Percentiles rank a stretch among this genome's conserved stretches.
Evolutionary conservation across 23 red algal genomes (phyloP).

Genomic region (Cyanidioschyzon merolae): DNA sequence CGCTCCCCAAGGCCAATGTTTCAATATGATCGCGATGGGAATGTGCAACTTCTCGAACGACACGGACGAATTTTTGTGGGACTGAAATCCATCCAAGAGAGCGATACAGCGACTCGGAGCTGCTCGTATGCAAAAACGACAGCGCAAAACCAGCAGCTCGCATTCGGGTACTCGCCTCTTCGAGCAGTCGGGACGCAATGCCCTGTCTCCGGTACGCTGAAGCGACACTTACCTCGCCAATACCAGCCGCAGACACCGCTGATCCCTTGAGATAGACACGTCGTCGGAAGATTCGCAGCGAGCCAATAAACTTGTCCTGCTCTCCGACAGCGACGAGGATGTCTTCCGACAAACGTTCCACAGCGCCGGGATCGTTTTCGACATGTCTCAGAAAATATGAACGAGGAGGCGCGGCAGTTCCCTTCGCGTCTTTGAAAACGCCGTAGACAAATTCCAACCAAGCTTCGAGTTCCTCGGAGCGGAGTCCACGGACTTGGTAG

Average conservation of each 20-base stretch:
- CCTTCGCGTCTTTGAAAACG: not conserved
- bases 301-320: not conserved
- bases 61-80: not conserved
- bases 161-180: not conserved
- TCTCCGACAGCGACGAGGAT: not conserved
- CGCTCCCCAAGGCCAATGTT: not conserved
- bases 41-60: not conserved
- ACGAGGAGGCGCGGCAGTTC: not conserved
- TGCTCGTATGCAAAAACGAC: conserved; percentile 5
- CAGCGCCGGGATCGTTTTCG: not conserved
- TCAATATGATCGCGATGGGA: not conserved
- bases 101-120: not conserved
- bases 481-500: not conserved
- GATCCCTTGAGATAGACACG: not conserved
- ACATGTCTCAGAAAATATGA: conserved; percentile 4
- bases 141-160: not conserved
- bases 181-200: not conserved
- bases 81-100: not conserved
- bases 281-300: not conserved
- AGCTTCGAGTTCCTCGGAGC: not conserved
- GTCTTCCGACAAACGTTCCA: not conserved
- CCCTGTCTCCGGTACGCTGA: not conserved
- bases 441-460: not conserved
- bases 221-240: not conserved
- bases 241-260: not conserved